Percentiles rank a stretch among this genome's conserved stretches.
Evolutionary conservation across 2,329 filamentous ascomycete species (phyloP).

Genomic region (Sporothrix sp.): DNA sequence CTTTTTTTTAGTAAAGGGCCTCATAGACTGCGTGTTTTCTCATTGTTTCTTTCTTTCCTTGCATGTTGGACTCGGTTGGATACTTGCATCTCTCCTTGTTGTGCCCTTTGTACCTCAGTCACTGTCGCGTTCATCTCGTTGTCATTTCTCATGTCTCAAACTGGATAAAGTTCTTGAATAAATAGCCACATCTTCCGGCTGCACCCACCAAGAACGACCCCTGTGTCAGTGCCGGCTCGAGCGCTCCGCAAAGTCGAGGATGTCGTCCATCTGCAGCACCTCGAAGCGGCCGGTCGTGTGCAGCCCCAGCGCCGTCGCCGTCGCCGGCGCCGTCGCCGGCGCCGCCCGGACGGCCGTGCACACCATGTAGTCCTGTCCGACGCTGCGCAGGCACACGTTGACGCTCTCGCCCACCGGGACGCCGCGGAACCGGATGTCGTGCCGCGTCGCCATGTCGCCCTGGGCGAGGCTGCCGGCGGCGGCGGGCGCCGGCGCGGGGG

Average conservation of each 20-base stretch:
- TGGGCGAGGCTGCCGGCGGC: conserved; percentile 20
- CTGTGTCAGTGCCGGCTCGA: neutral
- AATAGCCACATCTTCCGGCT: no score
- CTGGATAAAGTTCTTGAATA: neutral
- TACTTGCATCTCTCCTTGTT: no score
- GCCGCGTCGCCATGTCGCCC: conserved; percentile 24
- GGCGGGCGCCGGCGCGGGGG: no score
- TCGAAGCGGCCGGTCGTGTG: conserved; percentile 32
- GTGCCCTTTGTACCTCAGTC: no score
- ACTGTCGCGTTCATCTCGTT: no score
- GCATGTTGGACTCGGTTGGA: no score
- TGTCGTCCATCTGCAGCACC: conserved; percentile 34
- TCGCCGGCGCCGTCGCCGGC: conserved; percentile 11
- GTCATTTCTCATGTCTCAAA: no score
- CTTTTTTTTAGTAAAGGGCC: no score
- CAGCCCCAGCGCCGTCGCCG: conserved; percentile 30
- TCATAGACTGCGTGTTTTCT: no score
- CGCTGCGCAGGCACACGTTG: conserved; percentile 33
- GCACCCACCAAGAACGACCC: no score
- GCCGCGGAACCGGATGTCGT: conserved; percentile 33
- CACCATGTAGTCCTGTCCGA: conserved; percentile 44
- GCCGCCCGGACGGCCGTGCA: conserved; percentile 41
- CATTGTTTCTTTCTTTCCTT: no score
- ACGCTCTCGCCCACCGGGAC: conserved; percentile 32
- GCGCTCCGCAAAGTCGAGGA: conserved; percentile 36